Percentiles rank a stretch among this genome's conserved stretches.
Evolutionary conservation across 306 rosid species (phyloP).

Genomic region (Hippophae tibetana): DNA sequence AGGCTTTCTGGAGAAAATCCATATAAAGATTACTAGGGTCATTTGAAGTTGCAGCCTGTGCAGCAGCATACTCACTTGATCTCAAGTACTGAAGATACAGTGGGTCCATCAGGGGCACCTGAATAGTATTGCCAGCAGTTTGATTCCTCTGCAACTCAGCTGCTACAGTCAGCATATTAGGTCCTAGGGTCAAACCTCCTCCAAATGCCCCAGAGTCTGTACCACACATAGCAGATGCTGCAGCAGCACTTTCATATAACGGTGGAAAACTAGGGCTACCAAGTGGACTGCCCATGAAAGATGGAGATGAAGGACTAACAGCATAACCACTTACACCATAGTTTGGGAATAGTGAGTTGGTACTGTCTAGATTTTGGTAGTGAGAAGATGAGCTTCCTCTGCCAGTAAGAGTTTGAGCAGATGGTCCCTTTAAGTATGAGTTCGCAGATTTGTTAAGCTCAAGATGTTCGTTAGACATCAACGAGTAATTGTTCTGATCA

Average conservation of each 20-base stretch:
- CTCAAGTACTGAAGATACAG: conserved; percentile 73
- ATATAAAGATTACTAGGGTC: conserved; percentile 58
- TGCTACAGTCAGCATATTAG: conserved; percentile 35
- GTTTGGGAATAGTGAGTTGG: conserved; percentile 50
- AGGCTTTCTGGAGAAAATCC: conserved; percentile 78
- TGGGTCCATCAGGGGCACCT: conserved; percentile 71
- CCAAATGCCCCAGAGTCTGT: conserved; percentile 68
- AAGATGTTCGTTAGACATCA: conserved; percentile 33
- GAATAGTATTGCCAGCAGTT: conserved; percentile 42
- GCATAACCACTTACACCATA: conserved; percentile 60
- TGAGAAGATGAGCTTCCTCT: conserved; percentile 46
- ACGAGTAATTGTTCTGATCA: conserved; percentile 33
- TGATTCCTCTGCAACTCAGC: conserved; percentile 68
- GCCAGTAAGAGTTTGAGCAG: conserved; percentile 40
- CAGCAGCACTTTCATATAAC: conserved; percentile 69
- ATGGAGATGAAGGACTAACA: conserved; percentile 55
- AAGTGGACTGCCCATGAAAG: conserved; percentile 66
- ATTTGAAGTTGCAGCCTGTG: conserved; percentile 59
- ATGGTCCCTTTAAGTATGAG: conserved; percentile 51
- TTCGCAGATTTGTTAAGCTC: conserved; percentile 43
- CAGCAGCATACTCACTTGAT: conserved; percentile 66
- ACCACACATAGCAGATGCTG: conserved; percentile 73
- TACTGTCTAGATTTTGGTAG: conserved; percentile 51
- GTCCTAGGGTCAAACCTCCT: conserved; percentile 56
- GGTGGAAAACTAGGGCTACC: conserved; percentile 72